A percentile compares a stretch with the other conserved stretches of the same genome.
Evolutionary conservation across 2,329 filamentous ascomycete species (phyloP).

Genomic region (Xylariales sp.): DNA sequence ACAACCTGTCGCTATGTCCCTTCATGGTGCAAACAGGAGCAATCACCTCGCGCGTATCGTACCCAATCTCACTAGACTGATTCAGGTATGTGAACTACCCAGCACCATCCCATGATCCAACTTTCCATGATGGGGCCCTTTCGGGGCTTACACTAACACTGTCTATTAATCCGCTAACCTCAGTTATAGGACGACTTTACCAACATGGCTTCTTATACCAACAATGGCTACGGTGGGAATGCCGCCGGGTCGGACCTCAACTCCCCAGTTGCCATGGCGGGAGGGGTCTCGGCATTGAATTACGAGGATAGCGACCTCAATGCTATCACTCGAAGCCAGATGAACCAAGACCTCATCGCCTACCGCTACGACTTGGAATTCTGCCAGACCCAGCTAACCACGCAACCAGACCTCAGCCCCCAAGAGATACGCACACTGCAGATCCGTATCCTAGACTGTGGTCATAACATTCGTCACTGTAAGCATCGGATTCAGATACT

Average conservation of each 20-base stretch:
- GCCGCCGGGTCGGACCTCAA: neutral
- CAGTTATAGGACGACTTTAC: slow-evolving; percentile 19
- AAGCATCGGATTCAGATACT: slow-evolving; percentile 56
- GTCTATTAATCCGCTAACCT: slow-evolving; percentile 17
- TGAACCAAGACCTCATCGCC: slow-evolving; percentile 56
- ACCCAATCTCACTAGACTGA: slow-evolving; percentile 25
- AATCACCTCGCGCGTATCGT: slow-evolving; percentile 27
- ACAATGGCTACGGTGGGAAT: slow-evolving; percentile 20
- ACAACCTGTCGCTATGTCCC: slow-evolving; percentile 23
- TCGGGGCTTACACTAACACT: neutral
- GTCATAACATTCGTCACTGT: slow-evolving; percentile 58
- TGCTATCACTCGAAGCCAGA: slow-evolving; percentile 52
- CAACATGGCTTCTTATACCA: slow-evolving; percentile 17
- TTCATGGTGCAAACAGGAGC: slow-evolving; percentile 29
- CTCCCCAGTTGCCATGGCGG: slow-evolving; percentile 7
- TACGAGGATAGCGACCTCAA: slow-evolving; percentile 49
- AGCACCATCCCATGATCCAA: neutral
- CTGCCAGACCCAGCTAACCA: slow-evolving; percentile 52
- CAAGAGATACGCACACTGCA: slow-evolving; percentile 57
- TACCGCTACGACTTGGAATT: slow-evolving; percentile 58
- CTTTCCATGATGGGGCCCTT: neutral
- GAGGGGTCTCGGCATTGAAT: slow-evolving; percentile 30
- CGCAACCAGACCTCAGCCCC: slow-evolving; percentile 51
- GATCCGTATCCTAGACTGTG: slow-evolving; percentile 56
- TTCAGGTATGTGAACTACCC: slow-evolving; percentile 28